These are phyloP conservation scores for Rosa chinensis DNA, from an alignment of 306 rosid species.

Conservation along the genomic window DNA sequence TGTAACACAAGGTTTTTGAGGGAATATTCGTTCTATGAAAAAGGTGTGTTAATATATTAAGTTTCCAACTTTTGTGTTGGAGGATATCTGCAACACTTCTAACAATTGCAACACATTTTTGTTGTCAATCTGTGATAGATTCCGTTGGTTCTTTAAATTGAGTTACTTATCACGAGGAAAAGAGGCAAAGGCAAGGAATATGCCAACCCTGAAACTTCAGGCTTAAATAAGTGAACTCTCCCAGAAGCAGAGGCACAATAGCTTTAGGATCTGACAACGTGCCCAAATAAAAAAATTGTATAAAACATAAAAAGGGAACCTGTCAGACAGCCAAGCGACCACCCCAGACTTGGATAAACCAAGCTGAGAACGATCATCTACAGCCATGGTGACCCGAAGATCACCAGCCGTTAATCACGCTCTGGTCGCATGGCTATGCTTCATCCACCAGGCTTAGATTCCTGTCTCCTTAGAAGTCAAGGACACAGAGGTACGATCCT, in stretches of 20 bases:
- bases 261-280: no score
- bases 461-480: background rate
- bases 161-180: background rate
- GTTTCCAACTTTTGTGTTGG: background rate
- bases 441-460: background rate
- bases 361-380: background rate
- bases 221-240: background rate
- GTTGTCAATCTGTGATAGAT: background rate
- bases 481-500: background rate
- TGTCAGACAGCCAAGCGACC: conserved; percentile 1
- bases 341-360: background rate
- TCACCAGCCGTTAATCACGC: background rate
- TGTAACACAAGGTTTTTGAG: conserved; percentile 9
- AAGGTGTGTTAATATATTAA: background rate
- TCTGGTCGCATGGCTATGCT: background rate
- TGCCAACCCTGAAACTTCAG: background rate
- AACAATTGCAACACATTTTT: background rate
- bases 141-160: background rate
- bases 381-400: background rate
- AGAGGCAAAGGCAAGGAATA: background rate
- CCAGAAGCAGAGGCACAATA: background rate
- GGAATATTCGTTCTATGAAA: background rate
- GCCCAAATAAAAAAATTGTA: no score
- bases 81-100: background rate
- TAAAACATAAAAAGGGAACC: background rate